Evolutionary conservation across 2,329 filamentous ascomycete genomes (phyloP).

Genomic region (Paecilomyces variotii): DNA sequence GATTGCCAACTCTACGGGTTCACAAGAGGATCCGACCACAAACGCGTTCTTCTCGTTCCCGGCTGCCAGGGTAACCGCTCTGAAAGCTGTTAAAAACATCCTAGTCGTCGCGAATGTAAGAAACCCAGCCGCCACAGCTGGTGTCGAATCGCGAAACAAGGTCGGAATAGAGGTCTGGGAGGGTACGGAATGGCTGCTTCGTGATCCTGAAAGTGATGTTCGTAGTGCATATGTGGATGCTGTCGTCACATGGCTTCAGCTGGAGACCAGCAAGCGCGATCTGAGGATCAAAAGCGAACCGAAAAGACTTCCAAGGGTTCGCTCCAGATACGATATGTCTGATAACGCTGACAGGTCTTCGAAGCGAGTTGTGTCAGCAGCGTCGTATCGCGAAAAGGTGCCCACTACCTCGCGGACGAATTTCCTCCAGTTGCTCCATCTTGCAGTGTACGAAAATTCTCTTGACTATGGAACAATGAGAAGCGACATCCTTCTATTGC

Average conservation of each 20-base stretch:
- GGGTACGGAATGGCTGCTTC: constrained; percentile 87
- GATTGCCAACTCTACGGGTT: constrained; percentile 40
- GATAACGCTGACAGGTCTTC: constrained; percentile 34
- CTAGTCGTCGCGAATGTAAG: constrained; percentile 70
- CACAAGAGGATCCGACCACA: constrained; percentile 46
- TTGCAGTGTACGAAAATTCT: constrained; percentile 83
- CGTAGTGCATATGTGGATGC: constrained; percentile 80
- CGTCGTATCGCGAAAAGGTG: constrained; percentile 53
- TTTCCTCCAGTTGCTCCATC: constrained; percentile 74
- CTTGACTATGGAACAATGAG: constrained; percentile 65
- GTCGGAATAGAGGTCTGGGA: constrained; percentile 86
- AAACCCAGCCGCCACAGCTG: constrained; percentile 50
- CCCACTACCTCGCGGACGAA: constrained; percentile 50
- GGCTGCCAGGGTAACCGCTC: constrained; percentile 54
- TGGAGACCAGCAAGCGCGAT: constrained; percentile 65
- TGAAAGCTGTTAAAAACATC: constrained; percentile 75
- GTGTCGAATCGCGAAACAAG: constrained; percentile 60
- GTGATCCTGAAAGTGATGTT: constrained; percentile 69
- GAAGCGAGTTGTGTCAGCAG: constrained; percentile 61
- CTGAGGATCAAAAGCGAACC: constrained; percentile 54
- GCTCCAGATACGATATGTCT: constrained; percentile 35
- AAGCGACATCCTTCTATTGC: constrained; percentile 66
- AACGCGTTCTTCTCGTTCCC: constrained; percentile 57
- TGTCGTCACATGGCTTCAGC: constrained; percentile 71
- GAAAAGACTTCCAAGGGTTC: constrained; percentile 36